A percentile compares a stretch with the other conserved stretches of the same genome.
These are phyloP conservation scores for Teratosphaeria gauchensis DNA, from an alignment of 2,329 filamentous ascomycete genomes.

Conservation along the genomic window DNA sequence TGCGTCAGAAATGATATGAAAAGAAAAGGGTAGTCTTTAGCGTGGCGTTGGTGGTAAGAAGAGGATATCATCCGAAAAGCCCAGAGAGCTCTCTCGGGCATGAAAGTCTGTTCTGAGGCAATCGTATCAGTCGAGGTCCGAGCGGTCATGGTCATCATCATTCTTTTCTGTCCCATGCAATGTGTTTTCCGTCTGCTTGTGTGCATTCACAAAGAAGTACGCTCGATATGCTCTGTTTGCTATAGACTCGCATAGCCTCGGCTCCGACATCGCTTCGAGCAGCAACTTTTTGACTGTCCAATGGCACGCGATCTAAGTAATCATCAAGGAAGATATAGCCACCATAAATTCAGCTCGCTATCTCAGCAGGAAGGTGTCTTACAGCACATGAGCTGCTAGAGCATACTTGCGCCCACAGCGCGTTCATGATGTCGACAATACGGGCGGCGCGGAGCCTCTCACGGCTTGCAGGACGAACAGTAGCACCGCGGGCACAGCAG, in stretches of 20 bases:
- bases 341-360: neutral
- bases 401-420: neutral
- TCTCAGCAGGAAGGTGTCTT: neutral
- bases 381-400: neutral
- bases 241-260: neutral
- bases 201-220: no score
- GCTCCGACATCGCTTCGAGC: neutral
- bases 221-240: no score
- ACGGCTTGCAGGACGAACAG: slow-evolving; percentile 7
- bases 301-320: neutral
- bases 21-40: neutral
- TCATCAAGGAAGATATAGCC: neutral
- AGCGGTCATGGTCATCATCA: no score
- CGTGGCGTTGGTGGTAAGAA: neutral
- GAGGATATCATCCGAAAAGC: neutral
- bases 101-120: no score
- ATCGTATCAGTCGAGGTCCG: no score
- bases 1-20: neutral
- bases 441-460: slow-evolving; percentile 13
- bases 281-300: neutral
- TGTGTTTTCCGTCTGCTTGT: no score
- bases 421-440: slow-evolving; percentile 9
- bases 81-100: no score
- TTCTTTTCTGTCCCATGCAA: no score
- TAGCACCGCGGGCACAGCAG: slow-evolving; percentile 1